phyloP scores from a whole-genome alignment of 2,329 filamentous ascomycete genomes.

The Paecilomyces fulvus region DNA sequence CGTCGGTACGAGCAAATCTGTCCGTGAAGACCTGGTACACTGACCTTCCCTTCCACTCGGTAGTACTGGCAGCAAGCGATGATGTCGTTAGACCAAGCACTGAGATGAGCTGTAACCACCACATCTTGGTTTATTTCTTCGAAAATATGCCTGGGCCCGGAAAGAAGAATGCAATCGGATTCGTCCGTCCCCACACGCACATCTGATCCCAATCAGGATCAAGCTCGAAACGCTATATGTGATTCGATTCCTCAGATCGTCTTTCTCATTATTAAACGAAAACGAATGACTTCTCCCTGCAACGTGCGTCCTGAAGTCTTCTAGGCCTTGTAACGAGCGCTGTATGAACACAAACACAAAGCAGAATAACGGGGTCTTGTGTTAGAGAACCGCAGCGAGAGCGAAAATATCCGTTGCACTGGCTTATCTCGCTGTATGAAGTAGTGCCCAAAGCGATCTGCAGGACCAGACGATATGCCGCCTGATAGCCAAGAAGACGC shows the following conservation, averaged over 20 bases:
- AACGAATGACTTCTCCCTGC: neutral
- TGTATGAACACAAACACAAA: neutral
- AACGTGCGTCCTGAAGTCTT: neutral
- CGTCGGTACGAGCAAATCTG: constrained; percentile 36
- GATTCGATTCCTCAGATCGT: neutral
- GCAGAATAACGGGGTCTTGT: neutral
- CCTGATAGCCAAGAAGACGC: neutral
- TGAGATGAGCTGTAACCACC: neutral
- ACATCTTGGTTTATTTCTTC: neutral
- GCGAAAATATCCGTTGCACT: neutral
- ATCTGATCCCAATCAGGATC: neutral
- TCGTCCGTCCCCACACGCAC: neutral
- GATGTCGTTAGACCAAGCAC: neutral
- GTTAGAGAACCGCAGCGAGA: neutral
- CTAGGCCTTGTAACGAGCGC: neutral
- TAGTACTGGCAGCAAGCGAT: constrained; percentile 15
- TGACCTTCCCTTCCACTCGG: constrained; percentile 33
- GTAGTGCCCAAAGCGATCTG: neutral
- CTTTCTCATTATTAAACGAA: neutral
- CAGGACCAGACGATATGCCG: neutral
- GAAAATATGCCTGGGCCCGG: neutral
- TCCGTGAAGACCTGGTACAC: constrained; percentile 43
- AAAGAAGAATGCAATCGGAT: neutral
- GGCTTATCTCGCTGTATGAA: neutral
- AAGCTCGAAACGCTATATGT: neutral